Evolutionary conservation across 225 moss, liverwort and hornwort species (phyloP).

Genomic region (Polytrichum formosum): DNA sequence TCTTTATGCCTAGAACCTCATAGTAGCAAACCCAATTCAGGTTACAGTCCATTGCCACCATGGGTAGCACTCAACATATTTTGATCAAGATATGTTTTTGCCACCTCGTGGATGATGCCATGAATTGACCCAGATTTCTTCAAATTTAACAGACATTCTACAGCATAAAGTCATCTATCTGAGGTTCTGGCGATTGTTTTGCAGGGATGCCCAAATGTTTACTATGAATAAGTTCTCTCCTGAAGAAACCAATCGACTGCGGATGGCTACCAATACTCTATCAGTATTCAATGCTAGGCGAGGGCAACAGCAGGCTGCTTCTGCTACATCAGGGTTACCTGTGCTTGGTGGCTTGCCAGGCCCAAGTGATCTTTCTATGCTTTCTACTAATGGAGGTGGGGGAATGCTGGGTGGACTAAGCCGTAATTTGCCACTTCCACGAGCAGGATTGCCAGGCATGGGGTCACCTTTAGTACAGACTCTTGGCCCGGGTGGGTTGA

Average conservation of each 20-base stretch:
- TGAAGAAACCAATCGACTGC: slow-evolving; percentile 64
- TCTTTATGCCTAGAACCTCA: too few relatives aligned
- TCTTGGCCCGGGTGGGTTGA: slow-evolving; percentile 56
- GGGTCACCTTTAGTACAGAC: slow-evolving; percentile 61
- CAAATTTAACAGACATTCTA: too few relatives aligned
- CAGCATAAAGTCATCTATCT: background rate
- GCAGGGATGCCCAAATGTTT: slow-evolving; percentile 73
- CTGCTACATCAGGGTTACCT: slow-evolving; percentile 55
- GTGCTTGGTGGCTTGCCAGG: slow-evolving; percentile 49
- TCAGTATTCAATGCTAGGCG: slow-evolving; percentile 42
- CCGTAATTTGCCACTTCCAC: slow-evolving; percentile 69
- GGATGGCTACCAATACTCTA: slow-evolving; percentile 37
- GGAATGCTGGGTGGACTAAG: slow-evolving; percentile 66
- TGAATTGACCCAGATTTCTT: too few relatives aligned
- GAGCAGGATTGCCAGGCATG: slow-evolving; percentile 63
- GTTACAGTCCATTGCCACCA: too few relatives aligned
- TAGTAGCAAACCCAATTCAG: too few relatives aligned
- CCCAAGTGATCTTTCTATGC: slow-evolving; percentile 64
- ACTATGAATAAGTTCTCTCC: slow-evolving; percentile 47
- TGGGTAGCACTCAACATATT: too few relatives aligned
- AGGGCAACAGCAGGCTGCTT: slow-evolving; percentile 45
- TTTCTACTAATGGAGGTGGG: slow-evolving; percentile 50
- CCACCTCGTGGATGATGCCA: too few relatives aligned
- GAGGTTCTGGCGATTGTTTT: background rate
- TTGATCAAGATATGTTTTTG: too few relatives aligned